phyloP scores from a whole-genome alignment of 352 stramenopile genomes.

The Globisporangium rhizosaccharum region DNA sequence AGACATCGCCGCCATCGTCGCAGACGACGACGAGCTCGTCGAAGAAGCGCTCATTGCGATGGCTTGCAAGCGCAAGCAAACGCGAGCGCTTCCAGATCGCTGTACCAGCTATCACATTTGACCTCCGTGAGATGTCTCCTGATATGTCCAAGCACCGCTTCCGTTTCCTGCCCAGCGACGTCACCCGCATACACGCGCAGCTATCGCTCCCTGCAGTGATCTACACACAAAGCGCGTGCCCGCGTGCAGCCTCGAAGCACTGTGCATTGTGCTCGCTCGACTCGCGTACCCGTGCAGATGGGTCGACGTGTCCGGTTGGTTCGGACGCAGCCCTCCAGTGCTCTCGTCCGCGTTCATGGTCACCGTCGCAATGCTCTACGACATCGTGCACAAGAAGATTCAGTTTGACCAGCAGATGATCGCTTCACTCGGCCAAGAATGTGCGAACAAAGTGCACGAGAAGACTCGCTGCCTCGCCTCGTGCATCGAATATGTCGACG shows the following conservation, averaged over 20 bases:
- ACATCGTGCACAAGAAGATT: background rate
- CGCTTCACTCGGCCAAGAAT: background rate
- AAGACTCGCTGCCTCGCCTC: background rate
- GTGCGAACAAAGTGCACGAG: background rate
- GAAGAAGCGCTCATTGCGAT: too few relatives aligned
- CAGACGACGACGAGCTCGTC: too few relatives aligned
- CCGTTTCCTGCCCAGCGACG: background rate
- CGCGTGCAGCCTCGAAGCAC: background rate
- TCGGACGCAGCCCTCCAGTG: background rate
- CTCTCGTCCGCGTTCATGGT: background rate
- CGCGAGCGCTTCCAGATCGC: too few relatives aligned
- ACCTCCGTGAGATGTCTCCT: too few relatives aligned
- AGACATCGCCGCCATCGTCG: too few relatives aligned
- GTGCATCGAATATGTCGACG: background rate
- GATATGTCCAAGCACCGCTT: too few relatives aligned
- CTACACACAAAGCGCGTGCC: background rate
- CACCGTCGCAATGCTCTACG: background rate
- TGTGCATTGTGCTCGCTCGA: background rate
- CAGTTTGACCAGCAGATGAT: background rate
- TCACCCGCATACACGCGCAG: background rate
- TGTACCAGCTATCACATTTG: too few relatives aligned
- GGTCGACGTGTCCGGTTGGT: background rate
- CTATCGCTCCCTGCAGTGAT: background rate
- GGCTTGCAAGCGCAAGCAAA: too few relatives aligned
- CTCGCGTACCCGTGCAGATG: background rate